phyloP scores from a whole-genome alignment of 1,284 basidiomycete genomes.

The Cronartium quercuum region DNA sequence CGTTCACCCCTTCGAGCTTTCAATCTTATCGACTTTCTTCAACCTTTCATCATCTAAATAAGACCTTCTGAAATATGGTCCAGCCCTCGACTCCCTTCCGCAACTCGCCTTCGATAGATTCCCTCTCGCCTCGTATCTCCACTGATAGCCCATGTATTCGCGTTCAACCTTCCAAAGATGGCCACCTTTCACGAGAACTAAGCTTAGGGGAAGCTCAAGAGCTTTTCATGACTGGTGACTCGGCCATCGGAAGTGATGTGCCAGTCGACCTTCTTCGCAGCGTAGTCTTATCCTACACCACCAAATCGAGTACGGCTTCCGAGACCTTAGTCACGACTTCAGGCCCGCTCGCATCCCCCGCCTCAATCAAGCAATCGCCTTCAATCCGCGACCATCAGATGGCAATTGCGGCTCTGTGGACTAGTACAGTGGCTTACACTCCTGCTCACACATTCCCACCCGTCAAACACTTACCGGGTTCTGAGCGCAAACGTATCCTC shows the following conservation, averaged over 20 bases:
- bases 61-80: background rate
- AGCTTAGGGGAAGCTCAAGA: background rate
- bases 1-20: background rate
- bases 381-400: background rate
- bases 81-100: conserved; percentile 21
- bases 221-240: background rate
- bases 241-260: background rate
- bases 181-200: background rate
- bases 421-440: conserved; percentile 67
- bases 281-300: conserved; percentile 1
- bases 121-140: conserved; percentile 2
- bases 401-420: conserved; percentile 3
- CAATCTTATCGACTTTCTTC: background rate
- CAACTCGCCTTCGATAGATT: conserved; percentile 36
- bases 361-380: background rate
- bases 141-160: background rate
- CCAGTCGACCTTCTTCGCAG: background rate
- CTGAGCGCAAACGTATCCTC: conserved; percentile 76
- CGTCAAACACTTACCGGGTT: conserved; percentile 73
- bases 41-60: too few relatives aligned
- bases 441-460: conserved; percentile 84
- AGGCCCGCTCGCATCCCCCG: background rate
- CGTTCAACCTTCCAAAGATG: background rate
- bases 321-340: background rate
- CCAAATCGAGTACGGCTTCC: background rate